Evolutionary conservation across 495 filamentous ascomycete genomes (phyloP).

Genomic region (Geopyxis carbonaria): DNA sequence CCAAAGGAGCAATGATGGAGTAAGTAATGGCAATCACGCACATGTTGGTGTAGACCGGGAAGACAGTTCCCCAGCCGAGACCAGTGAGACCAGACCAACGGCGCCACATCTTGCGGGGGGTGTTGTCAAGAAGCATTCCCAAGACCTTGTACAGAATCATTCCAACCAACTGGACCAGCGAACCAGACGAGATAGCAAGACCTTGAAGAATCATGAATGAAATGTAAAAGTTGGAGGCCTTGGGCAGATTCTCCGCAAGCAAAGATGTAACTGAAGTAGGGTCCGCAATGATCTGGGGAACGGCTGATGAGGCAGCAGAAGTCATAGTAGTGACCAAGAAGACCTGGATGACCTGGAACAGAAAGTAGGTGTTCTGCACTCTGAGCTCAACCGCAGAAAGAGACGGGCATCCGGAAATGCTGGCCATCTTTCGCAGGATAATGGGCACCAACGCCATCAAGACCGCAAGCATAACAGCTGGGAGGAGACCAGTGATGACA

Average conservation of each 20-base stretch:
- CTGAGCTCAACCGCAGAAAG: constrained; percentile 64
- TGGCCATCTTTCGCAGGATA: constrained; percentile 60
- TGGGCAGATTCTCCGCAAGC: constrained; percentile 59
- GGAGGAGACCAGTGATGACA: constrained; percentile 71
- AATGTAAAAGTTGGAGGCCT: constrained; percentile 83
- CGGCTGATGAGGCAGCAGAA: constrained; percentile 52
- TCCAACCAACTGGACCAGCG: constrained; percentile 60
- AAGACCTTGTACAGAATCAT: constrained; percentile 62
- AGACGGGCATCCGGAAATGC: constrained; percentile 60
- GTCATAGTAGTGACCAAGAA: constrained; percentile 76
- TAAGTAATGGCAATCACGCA: constrained; percentile 78
- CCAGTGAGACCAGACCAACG: constrained; percentile 45
- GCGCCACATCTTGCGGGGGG: constrained; percentile 40
- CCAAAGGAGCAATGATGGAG: constrained; percentile 74
- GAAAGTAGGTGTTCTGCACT: constrained; percentile 83
- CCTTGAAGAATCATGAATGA: constrained; percentile 91
- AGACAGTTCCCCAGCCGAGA: constrained; percentile 73
- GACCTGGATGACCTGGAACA: constrained; percentile 87
- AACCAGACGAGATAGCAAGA: constrained; percentile 58
- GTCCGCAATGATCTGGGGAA: constrained; percentile 42
- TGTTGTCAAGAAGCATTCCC: constrained; percentile 44
- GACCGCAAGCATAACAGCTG: constrained; percentile 58
- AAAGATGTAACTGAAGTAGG: constrained; percentile 44
- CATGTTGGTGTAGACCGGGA: constrained; percentile 74
- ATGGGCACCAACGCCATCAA: constrained; percentile 85